Conservation (phyloP, 2,329 filamentous ascomycete species). For the Dryadomyces quercus-mongolicae region DNA sequence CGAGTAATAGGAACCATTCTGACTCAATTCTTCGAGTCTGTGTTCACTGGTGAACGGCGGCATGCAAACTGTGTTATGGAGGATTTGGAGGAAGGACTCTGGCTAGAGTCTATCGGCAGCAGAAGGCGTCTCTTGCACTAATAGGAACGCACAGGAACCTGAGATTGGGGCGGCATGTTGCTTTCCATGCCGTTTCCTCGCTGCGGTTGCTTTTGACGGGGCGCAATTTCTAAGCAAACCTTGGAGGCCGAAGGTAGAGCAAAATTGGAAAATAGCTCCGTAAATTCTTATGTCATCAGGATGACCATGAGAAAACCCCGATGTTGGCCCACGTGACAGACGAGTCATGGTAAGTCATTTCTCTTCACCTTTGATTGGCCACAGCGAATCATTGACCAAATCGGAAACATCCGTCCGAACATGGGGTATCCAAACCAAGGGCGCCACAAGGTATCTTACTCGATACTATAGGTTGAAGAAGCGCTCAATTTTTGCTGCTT, state of each 20-base stretch:
- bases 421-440: not conserved
- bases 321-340: not conserved
- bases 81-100: not conserved
- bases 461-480: no score
- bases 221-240: not conserved
- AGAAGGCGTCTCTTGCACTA: not conserved
- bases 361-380: not conserved
- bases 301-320: not conserved
- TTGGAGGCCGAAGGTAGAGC: not conserved
- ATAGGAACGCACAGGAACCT: not conserved
- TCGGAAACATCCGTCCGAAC: not conserved
- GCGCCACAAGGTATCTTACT: no score
- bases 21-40: not conserved
- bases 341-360: not conserved
- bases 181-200: not conserved
- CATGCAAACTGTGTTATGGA: not conserved
- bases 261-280: not conserved
- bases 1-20: not conserved
- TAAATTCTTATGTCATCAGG: not conserved
- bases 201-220: not conserved
- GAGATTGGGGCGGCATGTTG: not conserved
- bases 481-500: no score
- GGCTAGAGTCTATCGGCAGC: no score
- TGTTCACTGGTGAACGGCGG: not conserved
- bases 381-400: not conserved